Base-by-base conservation (phyloP, 345 rosid species). In the Eutrema heterophyllum region DNA sequence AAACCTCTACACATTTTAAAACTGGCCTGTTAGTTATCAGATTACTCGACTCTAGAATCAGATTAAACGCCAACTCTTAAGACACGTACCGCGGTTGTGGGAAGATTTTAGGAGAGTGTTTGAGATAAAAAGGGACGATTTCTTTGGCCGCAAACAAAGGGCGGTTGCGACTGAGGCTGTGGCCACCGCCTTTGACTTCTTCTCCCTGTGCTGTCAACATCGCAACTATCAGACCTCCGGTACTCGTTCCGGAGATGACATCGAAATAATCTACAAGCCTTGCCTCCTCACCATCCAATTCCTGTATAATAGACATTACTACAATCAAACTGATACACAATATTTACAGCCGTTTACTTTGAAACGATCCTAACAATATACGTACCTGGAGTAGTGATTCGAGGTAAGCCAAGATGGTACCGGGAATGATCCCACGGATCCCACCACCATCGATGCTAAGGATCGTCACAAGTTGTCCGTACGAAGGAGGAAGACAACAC, bases 371-470 rank as follows among this genome's bases (percentile, higher is more conserved):
- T 5, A 51, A 11, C 15, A 51, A 27, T 27, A 52, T 12, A 39
- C 12, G 39, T 46, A 87, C 92, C 89, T 87, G 92, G 49, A 89
- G 88, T 72, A 84, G 83, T 7, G 89, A 72, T 73, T 89, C 96
- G 6, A 89, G 77, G 54, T 76, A 81, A 40, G 80, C 76, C 33
- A 89, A 89, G 46, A 89, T 83, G 14, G 81, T 79, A 33, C 82
- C 88, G 0, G 92, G 92, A 30, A 89, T 83, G 54, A 89, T 75
- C 38, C 96, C 96, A 76, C 92, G 80, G 9, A 87, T 65, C 2
- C 96, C 96, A 43, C 96, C 92, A 14, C 96, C 96, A 41, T 89
- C 92, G 38, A 87, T 87, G 81, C 89, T 84, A 21, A 89, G 92
- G 40, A 89, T 68, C 7, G 89, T 89, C 48, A 89, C 63, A 16